Percentiles rank a stretch among this genome's conserved stretches.
phyloP scores from a whole-genome alignment of 169 alveolate genomes.

The Cryptosporidium meleagridis region DNA sequence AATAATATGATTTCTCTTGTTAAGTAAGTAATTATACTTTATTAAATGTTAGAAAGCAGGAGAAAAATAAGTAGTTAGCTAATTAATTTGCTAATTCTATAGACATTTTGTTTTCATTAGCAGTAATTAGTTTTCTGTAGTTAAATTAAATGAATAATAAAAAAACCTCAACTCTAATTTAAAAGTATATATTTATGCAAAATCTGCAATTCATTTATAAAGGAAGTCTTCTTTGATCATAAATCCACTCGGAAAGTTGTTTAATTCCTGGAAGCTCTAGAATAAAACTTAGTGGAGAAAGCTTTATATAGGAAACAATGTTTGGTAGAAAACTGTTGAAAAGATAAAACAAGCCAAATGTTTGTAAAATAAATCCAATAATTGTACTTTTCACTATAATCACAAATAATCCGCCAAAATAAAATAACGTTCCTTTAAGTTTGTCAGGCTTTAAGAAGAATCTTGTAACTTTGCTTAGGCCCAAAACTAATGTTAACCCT shows the following conservation, averaged over 20 bases:
- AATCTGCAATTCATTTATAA: background rate
- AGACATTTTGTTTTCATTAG: conserved; percentile 2
- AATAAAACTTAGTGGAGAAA: conserved; percentile 70
- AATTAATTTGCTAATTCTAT: conserved; percentile 27
- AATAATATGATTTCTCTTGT: conserved; percentile 77
- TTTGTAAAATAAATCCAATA: conserved; percentile 64
- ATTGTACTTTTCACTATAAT: conserved; percentile 70
- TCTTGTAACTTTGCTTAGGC: conserved; percentile 63
- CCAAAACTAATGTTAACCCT: conserved; percentile 44
- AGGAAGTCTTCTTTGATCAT: conserved; percentile 74
- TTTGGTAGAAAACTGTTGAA: conserved; percentile 65
- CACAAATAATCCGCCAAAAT: conserved; percentile 61
- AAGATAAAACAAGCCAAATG: conserved; percentile 59
- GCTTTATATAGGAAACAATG: conserved; percentile 73
- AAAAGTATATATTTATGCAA: background rate
- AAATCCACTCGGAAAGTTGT: conserved; percentile 72
- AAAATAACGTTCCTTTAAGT: conserved; percentile 67
- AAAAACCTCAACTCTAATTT: background rate
- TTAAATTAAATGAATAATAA: background rate
- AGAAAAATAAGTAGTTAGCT: conserved; percentile 17
- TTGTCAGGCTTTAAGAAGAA: conserved; percentile 64
- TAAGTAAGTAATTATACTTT: conserved; percentile 16
- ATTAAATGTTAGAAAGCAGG: background rate
- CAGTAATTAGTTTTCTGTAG: background rate
- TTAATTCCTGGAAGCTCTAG: conserved; percentile 70